phyloP scores from a whole-genome alignment of 2,329 filamentous ascomycete genomes.

The Aspergillus pseudotamarii region DNA sequence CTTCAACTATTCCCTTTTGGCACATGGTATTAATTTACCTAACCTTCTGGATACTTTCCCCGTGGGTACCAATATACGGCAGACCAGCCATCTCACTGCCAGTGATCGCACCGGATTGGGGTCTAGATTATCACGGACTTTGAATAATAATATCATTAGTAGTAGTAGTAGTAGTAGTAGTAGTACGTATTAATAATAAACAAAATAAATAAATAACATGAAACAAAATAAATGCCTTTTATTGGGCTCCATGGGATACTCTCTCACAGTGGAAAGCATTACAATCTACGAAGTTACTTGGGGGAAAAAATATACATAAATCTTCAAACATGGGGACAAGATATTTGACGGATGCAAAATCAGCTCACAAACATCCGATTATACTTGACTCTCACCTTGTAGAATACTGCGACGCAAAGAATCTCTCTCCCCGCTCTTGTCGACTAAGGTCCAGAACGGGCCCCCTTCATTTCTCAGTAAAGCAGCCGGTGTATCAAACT shows the following conservation, averaged over 20 bases:
- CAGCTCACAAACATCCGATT: background rate
- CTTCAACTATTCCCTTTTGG: background rate
- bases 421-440: conserved; percentile 31
- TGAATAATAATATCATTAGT: too few relatives aligned
- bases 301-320: too few relatives aligned
- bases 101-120: too few relatives aligned
- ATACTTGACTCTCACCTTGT: background rate
- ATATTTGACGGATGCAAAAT: background rate
- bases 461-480: conserved; percentile 58
- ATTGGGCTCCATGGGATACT: background rate
- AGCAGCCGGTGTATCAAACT: conserved; percentile 66
- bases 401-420: background rate
- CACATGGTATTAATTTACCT: background rate
- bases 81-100: background rate
- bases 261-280: background rate
- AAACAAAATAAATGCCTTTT: background rate
- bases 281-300: background rate
- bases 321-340: background rate
- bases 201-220: background rate
- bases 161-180: too few relatives aligned
- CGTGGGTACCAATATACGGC: background rate
- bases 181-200: too few relatives aligned
- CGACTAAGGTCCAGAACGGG: conserved; percentile 61
- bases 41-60: background rate
- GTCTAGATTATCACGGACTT: background rate